Conservation (phyloP, 768 basidiomycete species). For the Trametes sanguinea region DNA sequence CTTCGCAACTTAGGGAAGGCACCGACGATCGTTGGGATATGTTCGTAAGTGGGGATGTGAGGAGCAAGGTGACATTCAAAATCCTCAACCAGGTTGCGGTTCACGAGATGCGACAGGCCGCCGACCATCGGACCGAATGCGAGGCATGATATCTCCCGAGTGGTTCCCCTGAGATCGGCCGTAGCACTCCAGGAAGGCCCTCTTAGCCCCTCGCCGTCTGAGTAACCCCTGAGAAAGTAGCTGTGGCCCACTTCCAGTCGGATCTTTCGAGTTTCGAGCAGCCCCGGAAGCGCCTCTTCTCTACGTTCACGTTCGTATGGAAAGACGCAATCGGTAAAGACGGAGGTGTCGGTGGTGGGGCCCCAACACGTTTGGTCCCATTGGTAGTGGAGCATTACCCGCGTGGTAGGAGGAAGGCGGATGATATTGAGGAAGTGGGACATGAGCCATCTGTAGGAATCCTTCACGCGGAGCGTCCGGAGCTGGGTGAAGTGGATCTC, state of each 20-base stretch:
- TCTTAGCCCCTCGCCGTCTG: background rate
- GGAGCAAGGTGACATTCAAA: background rate
- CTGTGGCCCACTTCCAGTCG: background rate
- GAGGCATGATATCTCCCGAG: background rate
- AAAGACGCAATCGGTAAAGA: background rate
- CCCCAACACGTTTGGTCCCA: background rate
- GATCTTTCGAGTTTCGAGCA: background rate
- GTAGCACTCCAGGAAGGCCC: background rate
- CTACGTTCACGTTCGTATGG: background rate
- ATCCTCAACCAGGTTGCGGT: background rate
- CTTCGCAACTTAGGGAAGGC: background rate
- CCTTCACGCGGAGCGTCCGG: background rate
- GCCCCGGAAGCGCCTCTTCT: background rate
- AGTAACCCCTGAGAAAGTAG: background rate
- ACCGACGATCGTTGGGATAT: background rate
- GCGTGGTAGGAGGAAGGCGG: background rate
- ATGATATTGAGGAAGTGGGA: background rate
- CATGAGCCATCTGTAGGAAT: background rate
- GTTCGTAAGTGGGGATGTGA: background rate
- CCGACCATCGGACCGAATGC: background rate
- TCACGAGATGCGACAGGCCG: background rate
- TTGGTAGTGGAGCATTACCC: background rate
- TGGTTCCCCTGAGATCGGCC: background rate
- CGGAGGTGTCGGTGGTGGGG: background rate
- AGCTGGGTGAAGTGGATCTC: background rate